Base-by-base conservation (phyloP, 2,329 filamentous ascomycete species). In the Xylaria multiplex region DNA sequence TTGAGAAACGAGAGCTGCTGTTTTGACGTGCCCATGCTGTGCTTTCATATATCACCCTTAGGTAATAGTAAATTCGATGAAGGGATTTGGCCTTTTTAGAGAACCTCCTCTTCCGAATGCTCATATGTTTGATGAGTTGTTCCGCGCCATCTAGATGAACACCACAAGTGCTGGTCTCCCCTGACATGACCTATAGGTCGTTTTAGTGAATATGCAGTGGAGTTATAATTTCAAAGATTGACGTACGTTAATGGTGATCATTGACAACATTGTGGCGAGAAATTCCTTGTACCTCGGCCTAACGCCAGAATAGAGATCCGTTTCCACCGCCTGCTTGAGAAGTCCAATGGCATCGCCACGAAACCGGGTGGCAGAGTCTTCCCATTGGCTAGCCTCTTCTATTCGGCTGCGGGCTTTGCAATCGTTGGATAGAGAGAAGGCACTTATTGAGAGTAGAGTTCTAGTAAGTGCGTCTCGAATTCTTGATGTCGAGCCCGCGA, bases 51-150 rank as follows among this genome's bases (percentile, higher is more conserved):
- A 50, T 50, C 24, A 50, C 48, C 22, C 48, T 50, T 32, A 50
- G 24, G 48, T 50, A 50, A 32, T 50, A 50, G 30, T 50, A 50
- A 32, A 50, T 50, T 32, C 48, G 48, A 50, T 50, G 48, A 16
- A 50, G 48, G 24, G 48, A 50, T 24, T 32, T 9, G 24, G 48
- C 48, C 48, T 50, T 32, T n/a, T 50, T 50, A 8, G 48, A 50
- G 16, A 50, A 50, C 4, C 13, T 50, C 24, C 48, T 32, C 22
- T 50, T 50, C 5, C 27, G 48, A 32, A 24, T 32, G 7, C 48
- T 50, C 48, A 50, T 50, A 32, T 50, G 48, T 6, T 50, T 50
- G 27, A 50, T 50, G 13, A 50, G 48, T 24, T 50, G 48, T 32
- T 50, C 48, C 2, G 48, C 48, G 13, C 48, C 48, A 32, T 50